Conservation (phyloP, 1,284 basidiomycete species). For the Moniliophthora roreri region DNA sequence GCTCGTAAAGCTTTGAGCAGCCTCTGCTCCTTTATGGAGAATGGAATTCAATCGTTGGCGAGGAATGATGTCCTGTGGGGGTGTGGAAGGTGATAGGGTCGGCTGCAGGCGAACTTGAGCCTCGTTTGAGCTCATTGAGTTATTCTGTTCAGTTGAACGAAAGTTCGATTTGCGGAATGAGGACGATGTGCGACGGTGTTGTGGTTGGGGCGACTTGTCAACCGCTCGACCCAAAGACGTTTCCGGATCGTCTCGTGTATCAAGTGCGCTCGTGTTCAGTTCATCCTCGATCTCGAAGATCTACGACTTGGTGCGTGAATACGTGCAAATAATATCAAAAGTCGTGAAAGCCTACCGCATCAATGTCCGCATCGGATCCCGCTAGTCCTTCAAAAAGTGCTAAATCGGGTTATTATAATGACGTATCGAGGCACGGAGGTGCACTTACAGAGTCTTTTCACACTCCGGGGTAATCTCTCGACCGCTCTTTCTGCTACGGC, state of each 20-base stretch:
- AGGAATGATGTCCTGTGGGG: slow-evolving; percentile 25
- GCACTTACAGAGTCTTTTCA: slow-evolving; percentile 71
- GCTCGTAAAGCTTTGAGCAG: slow-evolving; percentile 46
- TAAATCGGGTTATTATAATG: slow-evolving; percentile 28
- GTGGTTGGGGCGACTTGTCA: slow-evolving; percentile 17
- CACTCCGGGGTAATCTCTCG: slow-evolving; percentile 67
- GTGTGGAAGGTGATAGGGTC: slow-evolving; percentile 23
- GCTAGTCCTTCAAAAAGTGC: slow-evolving; percentile 80
- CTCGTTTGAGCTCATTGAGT: slow-evolving; percentile 2
- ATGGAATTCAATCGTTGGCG: slow-evolving; percentile 49
- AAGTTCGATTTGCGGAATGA: slow-evolving; percentile 13
- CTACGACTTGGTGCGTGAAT: slow-evolving; percentile 30
- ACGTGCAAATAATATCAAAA: not conserved
- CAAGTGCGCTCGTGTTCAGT: slow-evolving; percentile 57
- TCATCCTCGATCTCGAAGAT: slow-evolving; percentile 86
- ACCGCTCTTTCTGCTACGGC: slow-evolving; percentile 66
- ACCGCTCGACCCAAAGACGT: slow-evolving; percentile 28
- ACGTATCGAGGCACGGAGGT: not conserved
- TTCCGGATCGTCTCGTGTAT: slow-evolving; percentile 30
- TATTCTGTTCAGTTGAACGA: not conserved
- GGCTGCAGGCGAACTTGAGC: slow-evolving; percentile 17
- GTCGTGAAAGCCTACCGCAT: slow-evolving; percentile 48
- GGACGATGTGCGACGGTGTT: slow-evolving; percentile 22
- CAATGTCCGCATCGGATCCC: slow-evolving; percentile 75
- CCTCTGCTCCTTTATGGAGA: slow-evolving; percentile 40